Evolutionary conservation across 108 stramenopile genomes (phyloP).

Genomic region (Bacterosira constricta): DNA sequence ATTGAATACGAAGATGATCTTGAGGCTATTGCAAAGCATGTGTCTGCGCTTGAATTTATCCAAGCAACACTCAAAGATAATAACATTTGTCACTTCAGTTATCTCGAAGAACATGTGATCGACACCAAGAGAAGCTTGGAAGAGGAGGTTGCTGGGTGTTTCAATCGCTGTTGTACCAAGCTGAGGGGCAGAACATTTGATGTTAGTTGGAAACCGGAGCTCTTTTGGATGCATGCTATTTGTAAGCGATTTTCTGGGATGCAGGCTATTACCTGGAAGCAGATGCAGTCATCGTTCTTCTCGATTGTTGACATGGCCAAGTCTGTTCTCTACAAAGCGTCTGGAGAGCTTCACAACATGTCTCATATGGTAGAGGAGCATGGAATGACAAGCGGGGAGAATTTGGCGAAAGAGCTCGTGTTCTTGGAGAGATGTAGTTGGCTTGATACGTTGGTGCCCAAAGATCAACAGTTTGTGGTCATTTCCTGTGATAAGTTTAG

Average conservation of each 20-base stretch:
- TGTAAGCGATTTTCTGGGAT: conserved; percentile 5
- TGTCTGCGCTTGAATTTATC: conserved; percentile 4
- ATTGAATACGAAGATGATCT: conserved; percentile 15
- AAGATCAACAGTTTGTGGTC: conserved; percentile 18
- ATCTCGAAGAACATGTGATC: conserved; percentile 1
- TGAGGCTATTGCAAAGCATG: conserved; percentile 4
- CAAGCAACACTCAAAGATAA: background rate
- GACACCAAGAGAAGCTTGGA: conserved; percentile 4
- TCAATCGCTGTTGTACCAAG: background rate
- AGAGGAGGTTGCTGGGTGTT: background rate
- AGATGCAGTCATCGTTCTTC: background rate
- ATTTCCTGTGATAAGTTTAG: conserved; percentile 15
- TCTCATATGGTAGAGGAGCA: conserved; percentile 7
- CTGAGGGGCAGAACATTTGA: conserved; percentile 3
- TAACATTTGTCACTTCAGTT: background rate
- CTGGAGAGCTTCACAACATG: conserved; percentile 30
- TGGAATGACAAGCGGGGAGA: conserved; percentile 36
- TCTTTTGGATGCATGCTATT: conserved; percentile 27
- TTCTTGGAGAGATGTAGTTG: conserved; percentile 12
- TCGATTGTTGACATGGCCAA: conserved; percentile 15
- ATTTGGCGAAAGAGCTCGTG: conserved; percentile 13
- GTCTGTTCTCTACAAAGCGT: conserved; percentile 1
- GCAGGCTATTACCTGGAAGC: conserved; percentile 2
- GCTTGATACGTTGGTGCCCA: conserved; percentile 25
- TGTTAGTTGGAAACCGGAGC: background rate